phyloP scores from a whole-genome alignment of 257 asterid species.

The Solanum gracilifrons region DNA sequence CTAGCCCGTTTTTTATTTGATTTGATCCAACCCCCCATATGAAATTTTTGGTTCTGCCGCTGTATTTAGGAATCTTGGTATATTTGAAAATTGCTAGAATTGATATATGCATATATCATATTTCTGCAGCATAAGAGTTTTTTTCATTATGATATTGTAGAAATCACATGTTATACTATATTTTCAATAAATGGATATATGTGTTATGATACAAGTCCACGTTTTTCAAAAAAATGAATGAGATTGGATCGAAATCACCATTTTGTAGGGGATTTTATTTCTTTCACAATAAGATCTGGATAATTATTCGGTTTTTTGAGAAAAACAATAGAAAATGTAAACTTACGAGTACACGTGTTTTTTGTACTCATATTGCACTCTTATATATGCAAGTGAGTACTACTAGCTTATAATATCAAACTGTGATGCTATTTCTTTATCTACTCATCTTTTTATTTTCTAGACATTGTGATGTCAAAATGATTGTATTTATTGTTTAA shows the following conservation, averaged over 20 bases:
- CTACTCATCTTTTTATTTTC: background rate
- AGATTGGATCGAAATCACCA: background rate
- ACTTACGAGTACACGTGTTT: background rate
- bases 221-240: background rate
- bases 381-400: background rate
- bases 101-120: background rate
- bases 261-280: no score
- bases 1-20: background rate
- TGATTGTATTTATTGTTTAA: background rate
- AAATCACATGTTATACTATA: background rate
- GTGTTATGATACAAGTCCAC: background rate
- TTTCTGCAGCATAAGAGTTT: no score
- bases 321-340: background rate
- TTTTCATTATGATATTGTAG: background rate
- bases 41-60: fast-evolving
- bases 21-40: background rate
- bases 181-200: fast-evolving
- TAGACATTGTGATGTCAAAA: background rate
- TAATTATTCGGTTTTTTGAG: no score
- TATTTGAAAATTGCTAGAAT: background rate
- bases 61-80: no score
- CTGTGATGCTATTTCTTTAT: fast-evolving
- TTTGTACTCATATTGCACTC: background rate
- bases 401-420: background rate
- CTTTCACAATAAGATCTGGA: no score